Conservation (phyloP, 805 yeast species). For the Wickerhamomyces canadensis region DNA sequence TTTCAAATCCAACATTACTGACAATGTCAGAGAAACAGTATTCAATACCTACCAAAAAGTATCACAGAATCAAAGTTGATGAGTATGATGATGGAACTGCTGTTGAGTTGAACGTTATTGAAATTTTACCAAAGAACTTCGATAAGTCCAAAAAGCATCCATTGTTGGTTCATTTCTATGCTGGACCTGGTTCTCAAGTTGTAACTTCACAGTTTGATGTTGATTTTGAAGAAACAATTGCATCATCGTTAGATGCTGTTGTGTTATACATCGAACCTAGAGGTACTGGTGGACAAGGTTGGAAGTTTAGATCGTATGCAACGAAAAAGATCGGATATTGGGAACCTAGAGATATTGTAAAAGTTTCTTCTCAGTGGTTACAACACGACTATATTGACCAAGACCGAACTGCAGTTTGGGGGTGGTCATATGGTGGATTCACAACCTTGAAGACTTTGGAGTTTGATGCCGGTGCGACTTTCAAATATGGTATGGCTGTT, state of each 20-base stretch:
- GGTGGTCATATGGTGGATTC: conserved; percentile 98
- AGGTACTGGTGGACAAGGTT: conserved; percentile 91
- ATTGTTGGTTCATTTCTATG: conserved; percentile 85
- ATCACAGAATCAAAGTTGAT: conserved; percentile 41
- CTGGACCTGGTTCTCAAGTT: conserved; percentile 93
- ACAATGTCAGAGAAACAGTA: conserved; percentile 25
- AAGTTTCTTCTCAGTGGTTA: conserved; percentile 62
- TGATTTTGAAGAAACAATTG: conserved; percentile 66
- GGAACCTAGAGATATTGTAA: conserved; percentile 84
- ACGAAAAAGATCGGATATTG: conserved; percentile 74
- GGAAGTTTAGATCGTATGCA: conserved; percentile 69
- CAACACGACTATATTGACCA: conserved; percentile 51
- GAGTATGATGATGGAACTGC: conserved; percentile 38
- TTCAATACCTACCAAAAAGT: conserved; percentile 49
- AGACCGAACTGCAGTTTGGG: conserved; percentile 80
- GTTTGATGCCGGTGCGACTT: conserved; percentile 63
- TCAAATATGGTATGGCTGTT: conserved; percentile 89
- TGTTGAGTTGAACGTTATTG: conserved; percentile 56
- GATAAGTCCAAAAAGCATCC: conserved; percentile 59
- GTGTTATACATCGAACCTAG: conserved; percentile 95
- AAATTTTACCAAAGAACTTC: conserved; percentile 71
- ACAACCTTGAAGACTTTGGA: conserved; percentile 87
- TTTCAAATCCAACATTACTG: conserved; percentile 9
- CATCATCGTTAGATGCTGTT: conserved; percentile 72
- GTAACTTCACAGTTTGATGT: conserved; percentile 56